Conservation (phyloP, 129 eudicot species). For the Helichrysum umbraculigerum region DNA sequence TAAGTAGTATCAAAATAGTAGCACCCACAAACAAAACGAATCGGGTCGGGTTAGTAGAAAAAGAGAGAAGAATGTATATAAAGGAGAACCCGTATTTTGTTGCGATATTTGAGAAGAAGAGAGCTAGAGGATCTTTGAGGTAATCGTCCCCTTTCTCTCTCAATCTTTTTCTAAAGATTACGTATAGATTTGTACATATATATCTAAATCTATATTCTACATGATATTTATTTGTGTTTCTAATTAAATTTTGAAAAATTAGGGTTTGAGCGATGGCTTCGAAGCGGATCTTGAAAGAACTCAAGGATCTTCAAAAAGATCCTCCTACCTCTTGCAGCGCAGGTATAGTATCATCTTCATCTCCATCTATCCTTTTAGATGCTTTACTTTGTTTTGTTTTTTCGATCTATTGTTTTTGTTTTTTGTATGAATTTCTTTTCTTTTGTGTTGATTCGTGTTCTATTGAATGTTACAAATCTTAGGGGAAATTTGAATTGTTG, state of each 20-base stretch:
- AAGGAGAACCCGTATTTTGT: background rate
- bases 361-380: background rate
- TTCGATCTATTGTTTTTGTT: background rate
- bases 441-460: background rate
- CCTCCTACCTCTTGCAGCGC: constrained; percentile 86
- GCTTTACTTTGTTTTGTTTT: background rate
- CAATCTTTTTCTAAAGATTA: background rate
- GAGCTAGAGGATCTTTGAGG: constrained; percentile 30
- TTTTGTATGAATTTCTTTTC: background rate
- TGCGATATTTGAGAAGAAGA: constrained; percentile 26
- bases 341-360: constrained; percentile 32
- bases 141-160: constrained; percentile 15
- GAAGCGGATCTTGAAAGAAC: constrained; percentile 71
- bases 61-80: background rate
- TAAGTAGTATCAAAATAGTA: no score
- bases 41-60: background rate
- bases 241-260: no score
- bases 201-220: no score
- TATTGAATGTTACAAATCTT: background rate
- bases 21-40: background rate
- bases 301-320: constrained; percentile 76
- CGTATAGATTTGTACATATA: background rate
- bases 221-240: background rate
- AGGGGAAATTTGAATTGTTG: background rate
- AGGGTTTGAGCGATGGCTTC: background rate